These are phyloP conservation scores for Naumovozyma castellii DNA, from an alignment of 805 yeast species.

Conservation along the genomic window DNA sequence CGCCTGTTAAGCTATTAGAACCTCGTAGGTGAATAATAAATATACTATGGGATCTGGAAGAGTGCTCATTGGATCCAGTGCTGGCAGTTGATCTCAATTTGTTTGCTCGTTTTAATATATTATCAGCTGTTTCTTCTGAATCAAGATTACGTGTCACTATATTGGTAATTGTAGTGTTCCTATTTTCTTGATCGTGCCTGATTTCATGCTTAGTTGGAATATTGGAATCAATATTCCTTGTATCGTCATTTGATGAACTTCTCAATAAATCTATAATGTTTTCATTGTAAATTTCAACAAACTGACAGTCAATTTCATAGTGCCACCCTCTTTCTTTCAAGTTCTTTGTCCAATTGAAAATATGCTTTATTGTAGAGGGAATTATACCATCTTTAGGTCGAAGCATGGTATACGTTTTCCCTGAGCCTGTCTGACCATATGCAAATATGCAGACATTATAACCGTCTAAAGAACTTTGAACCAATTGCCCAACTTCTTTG, in stretches of 20 bases:
- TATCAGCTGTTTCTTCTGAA: constrained; percentile 40
- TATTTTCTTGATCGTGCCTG: constrained; percentile 49
- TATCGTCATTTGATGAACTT: constrained; percentile 8
- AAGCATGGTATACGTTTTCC: constrained; percentile 90
- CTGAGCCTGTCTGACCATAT: constrained; percentile 95
- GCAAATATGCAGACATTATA: constrained; percentile 89
- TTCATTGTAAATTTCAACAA: constrained; percentile 86
- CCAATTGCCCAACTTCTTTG: constrained; percentile 74
- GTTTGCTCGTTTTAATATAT: constrained; percentile 45
- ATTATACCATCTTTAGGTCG: constrained; percentile 65
- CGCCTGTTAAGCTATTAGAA: constrained; percentile 39
- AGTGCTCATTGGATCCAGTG: constrained; percentile 70
- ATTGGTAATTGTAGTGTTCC: constrained; percentile 54
- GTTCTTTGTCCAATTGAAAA: constrained; percentile 47
- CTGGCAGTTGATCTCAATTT: constrained; percentile 67
- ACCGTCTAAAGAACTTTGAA: constrained; percentile 83
- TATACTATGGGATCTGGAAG: constrained; percentile 87
- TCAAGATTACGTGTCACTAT: constrained; percentile 41
- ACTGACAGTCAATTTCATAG: constrained; percentile 58
- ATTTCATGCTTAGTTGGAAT: constrained; percentile 47
- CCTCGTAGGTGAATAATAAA: constrained; percentile 60
- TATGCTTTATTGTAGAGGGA: constrained; percentile 61
- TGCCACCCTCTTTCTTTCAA: constrained; percentile 52
- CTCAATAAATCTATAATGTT: constrained; percentile 58
- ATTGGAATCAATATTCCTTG: constrained; percentile 8